Conservation (phyloP, 148 eudicot genomes). For the Rhododendron simsii region DNA sequence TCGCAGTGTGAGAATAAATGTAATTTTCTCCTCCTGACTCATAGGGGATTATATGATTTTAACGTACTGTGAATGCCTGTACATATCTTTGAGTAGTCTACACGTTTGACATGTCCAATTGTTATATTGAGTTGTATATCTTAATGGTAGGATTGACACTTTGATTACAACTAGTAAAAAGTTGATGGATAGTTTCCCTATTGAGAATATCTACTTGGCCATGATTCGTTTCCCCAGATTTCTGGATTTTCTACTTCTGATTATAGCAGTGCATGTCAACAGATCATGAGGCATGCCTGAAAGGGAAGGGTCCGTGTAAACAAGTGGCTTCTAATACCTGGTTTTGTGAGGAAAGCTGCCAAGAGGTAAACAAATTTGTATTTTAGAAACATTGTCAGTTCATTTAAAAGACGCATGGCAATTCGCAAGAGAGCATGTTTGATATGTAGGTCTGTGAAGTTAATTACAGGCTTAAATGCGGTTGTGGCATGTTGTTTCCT, state of each 20-base stretch:
- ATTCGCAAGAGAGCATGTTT: background rate
- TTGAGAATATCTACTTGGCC: background rate
- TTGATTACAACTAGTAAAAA: background rate
- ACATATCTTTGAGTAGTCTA: background rate
- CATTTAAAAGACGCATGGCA: background rate
- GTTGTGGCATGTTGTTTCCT: background rate
- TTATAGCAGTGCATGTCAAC: slow-evolving; percentile 30
- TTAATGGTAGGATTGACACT: background rate
- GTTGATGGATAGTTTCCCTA: background rate
- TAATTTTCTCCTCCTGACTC: slow-evolving; percentile 33
- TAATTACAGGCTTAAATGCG: background rate
- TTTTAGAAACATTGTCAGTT: background rate
- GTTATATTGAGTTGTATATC: background rate
- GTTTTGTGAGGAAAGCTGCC: slow-evolving; percentile 78
- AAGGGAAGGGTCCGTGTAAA: slow-evolving; percentile 23
- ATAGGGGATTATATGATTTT: background rate
- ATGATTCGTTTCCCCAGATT: background rate
- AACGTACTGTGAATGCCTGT: background rate
- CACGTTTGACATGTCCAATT: background rate
- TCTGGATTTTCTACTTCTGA: slow-evolving; percentile 8
- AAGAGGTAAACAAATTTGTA: slow-evolving; percentile 42
- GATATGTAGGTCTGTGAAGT: background rate
- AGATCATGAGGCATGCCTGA: slow-evolving; percentile 74
- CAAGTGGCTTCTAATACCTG: slow-evolving; percentile 40
- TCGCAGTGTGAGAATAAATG: slow-evolving; percentile 80